phyloP scores from a whole-genome alignment of 148 eudicot genomes.

The Vaccinium vitisidaea region DNA sequence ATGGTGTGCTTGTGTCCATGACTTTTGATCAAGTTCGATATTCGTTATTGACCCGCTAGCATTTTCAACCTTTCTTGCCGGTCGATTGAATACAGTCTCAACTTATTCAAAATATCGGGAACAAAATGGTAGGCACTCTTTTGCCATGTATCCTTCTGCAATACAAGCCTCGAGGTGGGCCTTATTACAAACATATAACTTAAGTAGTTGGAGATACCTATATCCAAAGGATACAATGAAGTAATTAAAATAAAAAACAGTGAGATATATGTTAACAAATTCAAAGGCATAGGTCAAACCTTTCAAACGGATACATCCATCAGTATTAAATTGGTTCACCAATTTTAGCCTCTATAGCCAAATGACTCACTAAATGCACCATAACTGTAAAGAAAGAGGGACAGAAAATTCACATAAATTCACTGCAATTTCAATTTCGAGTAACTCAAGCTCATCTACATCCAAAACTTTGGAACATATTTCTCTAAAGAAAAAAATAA shows the following conservation, averaged over 20 bases:
- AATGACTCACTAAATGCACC: no score
- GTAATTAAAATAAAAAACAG: no score
- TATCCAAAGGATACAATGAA: neutral
- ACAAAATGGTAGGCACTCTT: neutral
- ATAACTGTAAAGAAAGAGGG: neutral
- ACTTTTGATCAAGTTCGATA: no score
- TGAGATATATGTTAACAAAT: neutral
- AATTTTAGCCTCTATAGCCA: no score
- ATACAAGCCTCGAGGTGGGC: neutral
- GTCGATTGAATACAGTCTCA: no score
- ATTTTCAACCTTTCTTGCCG: no score
- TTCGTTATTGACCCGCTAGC: no score
- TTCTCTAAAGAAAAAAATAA: neutral
- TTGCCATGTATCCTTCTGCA: neutral
- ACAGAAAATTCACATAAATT: neutral
- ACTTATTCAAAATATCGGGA: no score
- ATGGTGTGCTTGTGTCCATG: no score
- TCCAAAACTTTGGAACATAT: neutral
- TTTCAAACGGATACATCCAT: no score
- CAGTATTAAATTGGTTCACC: neutral
- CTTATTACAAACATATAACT: neutral
- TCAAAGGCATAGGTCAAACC: no score
- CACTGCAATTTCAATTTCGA: neutral
- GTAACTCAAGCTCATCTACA: neutral
- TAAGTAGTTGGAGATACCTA: neutral